Evolutionary conservation across 2,329 filamentous ascomycete genomes (phyloP).

Genomic region (Epichloe brachyelytri): DNA sequence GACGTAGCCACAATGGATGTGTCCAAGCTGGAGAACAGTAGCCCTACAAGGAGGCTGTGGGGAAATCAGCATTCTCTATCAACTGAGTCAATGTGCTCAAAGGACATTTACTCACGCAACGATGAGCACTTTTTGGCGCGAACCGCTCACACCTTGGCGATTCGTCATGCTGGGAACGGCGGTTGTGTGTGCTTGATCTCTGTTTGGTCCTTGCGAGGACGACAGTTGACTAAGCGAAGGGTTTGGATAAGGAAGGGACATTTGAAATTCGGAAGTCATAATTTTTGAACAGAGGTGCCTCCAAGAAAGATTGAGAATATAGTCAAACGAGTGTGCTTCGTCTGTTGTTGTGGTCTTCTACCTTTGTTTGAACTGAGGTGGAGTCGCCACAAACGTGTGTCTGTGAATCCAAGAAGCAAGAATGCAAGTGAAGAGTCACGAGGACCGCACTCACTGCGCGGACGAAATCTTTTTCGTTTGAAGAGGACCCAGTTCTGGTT

Average conservation of each 20-base stretch:
- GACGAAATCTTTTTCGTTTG: neutral
- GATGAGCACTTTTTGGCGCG: constrained; percentile 20
- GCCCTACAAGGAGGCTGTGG: constrained; percentile 34
- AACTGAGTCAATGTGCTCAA: neutral
- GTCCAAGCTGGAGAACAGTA: constrained; percentile 44
- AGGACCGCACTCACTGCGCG: neutral
- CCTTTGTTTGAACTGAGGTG: neutral
- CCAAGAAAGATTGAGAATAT: neutral
- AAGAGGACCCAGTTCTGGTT: neutral
- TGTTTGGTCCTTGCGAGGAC: constrained; percentile 5
- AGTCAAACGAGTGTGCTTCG: neutral
- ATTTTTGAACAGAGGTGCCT: neutral
- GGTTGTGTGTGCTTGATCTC: neutral
- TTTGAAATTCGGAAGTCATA: constrained; percentile 16
- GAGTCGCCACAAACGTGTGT: neutral
- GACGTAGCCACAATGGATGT: constrained; percentile 46
- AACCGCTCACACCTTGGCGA: constrained; percentile 3
- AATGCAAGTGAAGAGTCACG: neutral
- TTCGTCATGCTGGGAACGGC: neutral
- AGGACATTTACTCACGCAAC: constrained; percentile 16
- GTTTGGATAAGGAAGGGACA: constrained; percentile 23
- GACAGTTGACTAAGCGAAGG: constrained; percentile 19
- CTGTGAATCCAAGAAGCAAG: constrained; percentile 2
- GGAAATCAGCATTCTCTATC: neutral
- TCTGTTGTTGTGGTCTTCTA: neutral